Evolutionary conservation across 345 rosid species (phyloP).

Genomic region (Gynandropsis gynandra): DNA sequence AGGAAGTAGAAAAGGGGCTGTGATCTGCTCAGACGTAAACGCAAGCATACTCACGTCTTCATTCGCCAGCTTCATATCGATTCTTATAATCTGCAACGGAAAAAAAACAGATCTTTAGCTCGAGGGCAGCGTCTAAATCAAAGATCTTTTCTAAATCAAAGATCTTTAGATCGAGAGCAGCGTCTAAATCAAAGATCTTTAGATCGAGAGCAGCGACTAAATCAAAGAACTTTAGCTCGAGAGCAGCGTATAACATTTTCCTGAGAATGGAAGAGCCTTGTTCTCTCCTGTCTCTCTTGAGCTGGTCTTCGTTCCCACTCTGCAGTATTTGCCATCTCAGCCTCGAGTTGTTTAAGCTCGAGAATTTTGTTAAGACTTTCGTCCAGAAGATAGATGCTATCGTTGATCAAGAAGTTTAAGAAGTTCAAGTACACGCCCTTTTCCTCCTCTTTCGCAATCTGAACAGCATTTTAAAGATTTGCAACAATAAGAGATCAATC

Average conservation of each 20-base stretch:
- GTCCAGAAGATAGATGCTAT: conserved; percentile 95
- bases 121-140: not conserved
- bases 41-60: conserved; percentile 94
- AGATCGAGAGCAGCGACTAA: not conserved
- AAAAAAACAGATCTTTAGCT: conserved; percentile 8
- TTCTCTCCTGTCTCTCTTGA: conserved; percentile 97
- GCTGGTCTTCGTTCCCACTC: conserved; percentile 95
- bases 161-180: conserved; percentile 1
- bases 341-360: conserved; percentile 87
- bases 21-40: conserved; percentile 91
- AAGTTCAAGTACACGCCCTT: conserved; percentile 98
- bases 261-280: conserved; percentile 81
- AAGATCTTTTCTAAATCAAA: no score
- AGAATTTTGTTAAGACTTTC: conserved; percentile 98
- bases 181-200: not conserved
- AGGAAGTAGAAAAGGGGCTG: conserved; percentile 92
- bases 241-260: conserved; percentile 95
- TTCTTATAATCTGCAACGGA: conserved; percentile 65
- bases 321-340: conserved; percentile 84
- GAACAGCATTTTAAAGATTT: conserved; percentile 23
- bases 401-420: conserved; percentile 92
- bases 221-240: no score
- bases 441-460: conserved; percentile 99
- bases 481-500: no score
- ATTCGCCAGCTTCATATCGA: conserved; percentile 97